Percentiles rank a stretch among this genome's conserved stretches.
Conservation (phyloP, 2,329 filamentous ascomycete genomes). For the Xylariaceae sp. region DNA sequence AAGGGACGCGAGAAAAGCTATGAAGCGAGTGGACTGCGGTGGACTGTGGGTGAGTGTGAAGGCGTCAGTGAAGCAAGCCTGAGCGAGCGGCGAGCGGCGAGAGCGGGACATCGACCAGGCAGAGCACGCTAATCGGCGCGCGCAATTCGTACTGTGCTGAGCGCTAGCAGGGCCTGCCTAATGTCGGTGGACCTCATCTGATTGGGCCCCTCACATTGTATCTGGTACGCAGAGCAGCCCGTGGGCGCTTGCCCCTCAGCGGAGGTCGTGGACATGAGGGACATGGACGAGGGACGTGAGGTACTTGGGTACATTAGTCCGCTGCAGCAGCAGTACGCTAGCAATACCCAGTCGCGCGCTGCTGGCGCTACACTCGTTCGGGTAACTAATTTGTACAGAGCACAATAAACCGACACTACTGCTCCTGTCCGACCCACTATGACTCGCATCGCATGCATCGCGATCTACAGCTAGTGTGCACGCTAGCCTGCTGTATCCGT, state of each 20-base stretch:
- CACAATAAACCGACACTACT: background rate
- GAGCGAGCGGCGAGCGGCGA: too few species aligned
- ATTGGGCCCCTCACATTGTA: background rate
- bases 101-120: background rate
- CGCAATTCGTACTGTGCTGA: background rate
- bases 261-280: too few species aligned
- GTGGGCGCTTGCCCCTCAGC: background rate
- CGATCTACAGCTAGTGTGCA: slow-evolving; percentile 2
- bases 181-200: background rate
- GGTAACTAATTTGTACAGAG: background rate
- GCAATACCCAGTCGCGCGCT: too few species aligned
- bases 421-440: background rate
- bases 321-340: too few species aligned
- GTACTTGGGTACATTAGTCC: too few species aligned
- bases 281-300: too few species aligned
- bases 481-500: background rate
- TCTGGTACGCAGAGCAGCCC: too few species aligned
- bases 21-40: background rate
- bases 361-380: too few species aligned
- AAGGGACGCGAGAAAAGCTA: background rate
- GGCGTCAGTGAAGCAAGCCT: background rate
- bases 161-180: background rate
- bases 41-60: background rate
- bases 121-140: background rate
- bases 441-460: slow-evolving; percentile 13